These are phyloP conservation scores for Clonostachys solani DNA, from an alignment of 2,329 filamentous ascomycete genomes.

Conservation along the genomic window DNA sequence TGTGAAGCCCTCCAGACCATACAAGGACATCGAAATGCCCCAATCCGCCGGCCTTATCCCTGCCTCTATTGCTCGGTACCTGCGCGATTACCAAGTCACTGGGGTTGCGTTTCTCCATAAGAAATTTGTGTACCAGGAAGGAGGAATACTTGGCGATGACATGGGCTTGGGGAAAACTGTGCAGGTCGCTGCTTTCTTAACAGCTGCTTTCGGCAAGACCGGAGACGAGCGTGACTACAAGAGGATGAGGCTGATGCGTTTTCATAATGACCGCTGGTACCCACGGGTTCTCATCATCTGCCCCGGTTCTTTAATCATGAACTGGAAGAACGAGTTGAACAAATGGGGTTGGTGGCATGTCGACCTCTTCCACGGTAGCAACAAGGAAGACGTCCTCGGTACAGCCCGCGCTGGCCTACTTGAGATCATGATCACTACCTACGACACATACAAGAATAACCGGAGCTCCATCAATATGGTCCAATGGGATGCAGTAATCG, in stretches of 20 bases:
- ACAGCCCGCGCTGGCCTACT: conserved; percentile 71
- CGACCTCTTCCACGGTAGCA: conserved; percentile 71
- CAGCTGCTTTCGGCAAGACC: conserved; percentile 90
- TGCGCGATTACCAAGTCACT: conserved; percentile 86
- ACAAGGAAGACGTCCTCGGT: conserved; percentile 65
- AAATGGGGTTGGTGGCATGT: conserved; percentile 97
- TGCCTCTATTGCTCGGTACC: conserved; percentile 82
- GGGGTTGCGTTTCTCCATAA: conserved; percentile 84
- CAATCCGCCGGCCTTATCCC: conserved; percentile 80
- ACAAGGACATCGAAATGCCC: conserved; percentile 70
- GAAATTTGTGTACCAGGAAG: conserved; percentile 85
- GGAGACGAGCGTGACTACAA: conserved; percentile 82
- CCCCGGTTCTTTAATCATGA: conserved; percentile 81
- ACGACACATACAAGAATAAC: conserved; percentile 81
- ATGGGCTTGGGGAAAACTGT: conserved; percentile 98
- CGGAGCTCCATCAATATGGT: conserved; percentile 73
- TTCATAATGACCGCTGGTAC: conserved; percentile 66
- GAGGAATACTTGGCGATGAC: conserved; percentile 88
- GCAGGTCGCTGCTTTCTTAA: conserved; percentile 89
- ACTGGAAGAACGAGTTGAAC: conserved; percentile 83
- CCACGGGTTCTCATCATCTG: conserved; percentile 76
- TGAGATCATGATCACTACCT: conserved; percentile 94
- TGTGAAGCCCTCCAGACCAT: conserved; percentile 62
- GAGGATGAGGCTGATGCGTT: conserved; percentile 80
- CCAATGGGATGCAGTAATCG: conserved; percentile 89